phyloP scores from a whole-genome alignment of 2,329 filamentous ascomycete species.

The Corinectria fuckeliana region DNA sequence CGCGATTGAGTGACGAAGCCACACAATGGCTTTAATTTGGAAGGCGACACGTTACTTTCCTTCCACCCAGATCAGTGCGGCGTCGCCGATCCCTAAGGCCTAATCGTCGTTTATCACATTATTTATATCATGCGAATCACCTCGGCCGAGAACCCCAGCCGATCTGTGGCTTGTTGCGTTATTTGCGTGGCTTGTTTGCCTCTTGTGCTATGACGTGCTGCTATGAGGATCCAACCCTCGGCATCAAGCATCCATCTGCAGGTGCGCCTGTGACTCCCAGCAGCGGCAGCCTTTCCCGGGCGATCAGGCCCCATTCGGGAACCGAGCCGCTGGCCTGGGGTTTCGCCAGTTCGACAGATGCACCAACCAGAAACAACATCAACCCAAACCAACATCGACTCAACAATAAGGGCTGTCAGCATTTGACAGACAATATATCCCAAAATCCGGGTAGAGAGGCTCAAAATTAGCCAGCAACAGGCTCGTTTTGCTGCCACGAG shows the following conservation, averaged over 20 bases:
- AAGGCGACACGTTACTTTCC: conserved; percentile 3
- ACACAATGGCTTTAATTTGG: neutral
- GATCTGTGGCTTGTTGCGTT: neutral
- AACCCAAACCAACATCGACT: neutral
- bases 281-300: conserved; percentile 11
- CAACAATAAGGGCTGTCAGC: neutral
- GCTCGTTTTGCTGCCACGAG: neutral
- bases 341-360: conserved; percentile 1
- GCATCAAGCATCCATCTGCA: neutral
- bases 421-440: neutral
- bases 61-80: conserved; percentile 6
- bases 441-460: neutral
- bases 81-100: conserved; percentile 6
- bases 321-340: conserved; percentile 6
- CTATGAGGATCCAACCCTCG: neutral
- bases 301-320: conserved; percentile 16
- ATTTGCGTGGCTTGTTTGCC: neutral
- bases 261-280: conserved; percentile 3
- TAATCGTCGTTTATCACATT: conserved; percentile 15
- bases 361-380: neutral
- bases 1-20: conserved; percentile 10
- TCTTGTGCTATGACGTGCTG: no score
- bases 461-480: neutral
- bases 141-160: neutral
- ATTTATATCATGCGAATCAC: conserved; percentile 20